Evolutionary conservation across 2,329 filamentous ascomycete genomes (phyloP).

Genomic region (Sclerotinia sclerotiorum): DNA sequence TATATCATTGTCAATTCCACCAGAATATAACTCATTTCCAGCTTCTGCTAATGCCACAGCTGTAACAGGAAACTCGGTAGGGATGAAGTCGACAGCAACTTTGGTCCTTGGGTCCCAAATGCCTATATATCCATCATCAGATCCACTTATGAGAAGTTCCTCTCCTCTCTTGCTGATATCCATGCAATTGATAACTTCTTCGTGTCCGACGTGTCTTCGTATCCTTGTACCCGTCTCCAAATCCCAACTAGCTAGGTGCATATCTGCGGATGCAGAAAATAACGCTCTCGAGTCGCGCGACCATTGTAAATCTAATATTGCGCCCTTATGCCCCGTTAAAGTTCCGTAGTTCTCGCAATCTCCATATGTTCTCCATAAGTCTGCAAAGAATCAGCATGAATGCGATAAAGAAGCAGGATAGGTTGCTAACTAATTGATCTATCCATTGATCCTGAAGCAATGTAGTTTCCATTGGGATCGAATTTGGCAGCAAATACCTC

Average conservation of each 20-base stretch:
- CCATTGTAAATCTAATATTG: conserved; percentile 91
- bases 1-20: conserved; percentile 95
- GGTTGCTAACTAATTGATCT: conserved; percentile 74
- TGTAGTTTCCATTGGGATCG: conserved; percentile 80
- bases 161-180: conserved; percentile 88
- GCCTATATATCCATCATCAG: conserved; percentile 89
- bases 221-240: conserved; percentile 88
- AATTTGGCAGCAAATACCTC: conserved; percentile 92
- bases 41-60: conserved; percentile 89
- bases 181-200: conserved; percentile 91
- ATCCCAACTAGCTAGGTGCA: conserved; percentile 92
- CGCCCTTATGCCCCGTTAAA: conserved; percentile 85
- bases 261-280: conserved; percentile 91
- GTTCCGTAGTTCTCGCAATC: conserved; percentile 93
- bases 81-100: conserved; percentile 80
- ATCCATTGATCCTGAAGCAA: conserved; percentile 96
- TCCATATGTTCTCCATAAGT: conserved; percentile 91
- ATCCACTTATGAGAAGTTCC: conserved; percentile 85
- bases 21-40: conserved; percentile 91
- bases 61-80: conserved; percentile 90
- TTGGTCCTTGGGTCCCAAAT: conserved; percentile 96
- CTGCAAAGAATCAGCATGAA: conserved; percentile 46
- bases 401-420: conserved; percentile 25
- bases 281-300: conserved; percentile 89
- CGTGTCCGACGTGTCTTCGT: conserved; percentile 87